Base-by-base conservation (phyloP, 176 grass and related monocot species). In the Raddia guianensis region DNA sequence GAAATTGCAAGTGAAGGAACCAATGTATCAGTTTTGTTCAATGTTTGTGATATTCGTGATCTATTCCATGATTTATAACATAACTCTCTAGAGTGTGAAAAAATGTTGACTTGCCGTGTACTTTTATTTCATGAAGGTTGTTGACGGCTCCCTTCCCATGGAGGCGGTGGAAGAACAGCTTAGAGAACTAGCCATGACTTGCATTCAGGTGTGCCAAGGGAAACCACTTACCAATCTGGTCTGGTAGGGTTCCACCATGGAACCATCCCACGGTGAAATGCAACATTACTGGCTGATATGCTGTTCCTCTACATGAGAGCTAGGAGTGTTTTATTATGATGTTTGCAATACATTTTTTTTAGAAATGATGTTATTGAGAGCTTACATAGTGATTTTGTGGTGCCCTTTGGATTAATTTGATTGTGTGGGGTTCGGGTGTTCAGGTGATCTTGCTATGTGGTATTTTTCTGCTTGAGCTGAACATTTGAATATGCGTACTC, bases 151-250 rank as follows among this genome's bases (percentile, higher is more conserved):
- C 84, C 88, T 91, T 63, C 76, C 88, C 57, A 85, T 98, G 75
- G 96, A 98, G 37, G 49, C 76, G 16, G 84, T 98, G 74, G 92
- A 95, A 78, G 75, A 79, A 76, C 88, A 91, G 75, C 51, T 95
- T 21, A 87, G 82, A 65, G 86, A 93, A 62, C 59, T 93, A 42
- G 88, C 86, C 5, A 76, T 86, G 75, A 75, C 74, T 64, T 88
- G 81, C 81, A 79, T 93, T 78, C 33, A 58, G 10, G 88, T 86
- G 59, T 93, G 88, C 75, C 80, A 88, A 71, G 88, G 82, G 68
- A 94, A 89, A 72, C 79, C 86, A 67, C 88, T 95, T 43, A 66
- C 59, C 74, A 86, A 84, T 56, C 84, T 93, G 84, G 63, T 76
- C 43, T 75, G 84, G 72, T 77, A 80, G 85, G 44, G 51, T 78